Conservation (phyloP, 495 filamentous ascomycete genomes). For the Lophium mytilinum region DNA sequence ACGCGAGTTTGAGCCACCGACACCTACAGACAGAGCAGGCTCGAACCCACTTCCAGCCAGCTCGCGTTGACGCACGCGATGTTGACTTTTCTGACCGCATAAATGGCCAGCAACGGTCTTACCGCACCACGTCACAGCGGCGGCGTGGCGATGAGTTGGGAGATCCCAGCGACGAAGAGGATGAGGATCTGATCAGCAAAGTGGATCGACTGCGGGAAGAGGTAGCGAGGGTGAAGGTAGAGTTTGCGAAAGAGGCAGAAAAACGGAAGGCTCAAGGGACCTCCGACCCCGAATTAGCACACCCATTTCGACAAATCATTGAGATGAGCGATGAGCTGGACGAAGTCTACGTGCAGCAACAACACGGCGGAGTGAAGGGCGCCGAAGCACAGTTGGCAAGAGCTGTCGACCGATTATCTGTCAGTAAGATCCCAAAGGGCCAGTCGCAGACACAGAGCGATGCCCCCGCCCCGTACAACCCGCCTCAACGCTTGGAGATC, state of each 20-base stretch:
- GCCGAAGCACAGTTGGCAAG: slow-evolving; percentile 15
- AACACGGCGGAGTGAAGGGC: slow-evolving; percentile 13
- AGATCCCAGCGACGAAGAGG: slow-evolving; percentile 46
- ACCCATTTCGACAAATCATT: slow-evolving; percentile 16
- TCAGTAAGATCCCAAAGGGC: not conserved
- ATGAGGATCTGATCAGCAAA: slow-evolving; percentile 62
- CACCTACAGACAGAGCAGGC: slow-evolving; percentile 68
- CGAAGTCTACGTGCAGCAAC: slow-evolving; percentile 19
- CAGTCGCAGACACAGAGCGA: slow-evolving; percentile 2
- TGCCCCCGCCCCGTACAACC: slow-evolving; percentile 7
- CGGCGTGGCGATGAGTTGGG: slow-evolving; percentile 56
- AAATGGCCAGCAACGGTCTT: slow-evolving; percentile 59
- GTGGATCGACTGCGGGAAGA: slow-evolving; percentile 49
- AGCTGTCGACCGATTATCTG: slow-evolving; percentile 22
- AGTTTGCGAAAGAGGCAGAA: slow-evolving; percentile 23
- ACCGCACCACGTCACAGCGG: slow-evolving; percentile 61
- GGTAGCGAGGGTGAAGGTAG: slow-evolving; percentile 33
- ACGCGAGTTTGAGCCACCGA: slow-evolving; percentile 60
- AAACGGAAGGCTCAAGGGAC: slow-evolving; percentile 19
- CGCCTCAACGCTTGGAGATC: slow-evolving; percentile 11
- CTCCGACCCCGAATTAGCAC: not conserved
- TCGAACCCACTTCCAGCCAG: slow-evolving; percentile 67
- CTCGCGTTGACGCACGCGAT: slow-evolving; percentile 63
- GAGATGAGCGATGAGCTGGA: slow-evolving; percentile 25
- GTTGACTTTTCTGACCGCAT: slow-evolving; percentile 81